Evolutionary conservation across 116 monocot genomes (phyloP).

Genomic region (Papilionanthe hybrid): DNA sequence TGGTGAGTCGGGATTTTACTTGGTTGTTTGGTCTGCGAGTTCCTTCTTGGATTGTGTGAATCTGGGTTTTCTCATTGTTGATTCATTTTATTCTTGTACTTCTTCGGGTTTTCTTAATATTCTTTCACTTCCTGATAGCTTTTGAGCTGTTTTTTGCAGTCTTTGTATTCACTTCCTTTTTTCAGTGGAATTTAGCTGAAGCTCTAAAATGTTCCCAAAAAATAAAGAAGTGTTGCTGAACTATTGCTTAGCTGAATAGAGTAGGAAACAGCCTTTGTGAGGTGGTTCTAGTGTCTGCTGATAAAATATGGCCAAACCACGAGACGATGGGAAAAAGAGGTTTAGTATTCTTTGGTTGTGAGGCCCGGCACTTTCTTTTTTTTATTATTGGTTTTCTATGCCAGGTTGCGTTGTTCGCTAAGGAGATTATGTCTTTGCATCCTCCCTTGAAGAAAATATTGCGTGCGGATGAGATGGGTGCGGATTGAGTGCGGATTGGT

Average conservation of each 20-base stretch:
- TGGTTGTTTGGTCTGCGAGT: not conserved
- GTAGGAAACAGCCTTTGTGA: not conserved
- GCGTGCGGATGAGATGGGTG: not conserved
- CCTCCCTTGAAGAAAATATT: no score
- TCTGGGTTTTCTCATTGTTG: not conserved
- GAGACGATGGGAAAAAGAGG: not conserved
- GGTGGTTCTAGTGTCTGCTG: not conserved
- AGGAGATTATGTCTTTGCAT: not conserved
- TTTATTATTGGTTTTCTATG: not conserved
- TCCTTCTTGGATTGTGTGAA: not conserved
- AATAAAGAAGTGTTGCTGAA: not conserved
- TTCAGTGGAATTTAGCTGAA: no score
- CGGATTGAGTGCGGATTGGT: no score
- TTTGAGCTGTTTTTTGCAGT: no score
- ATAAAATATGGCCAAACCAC: not conserved
- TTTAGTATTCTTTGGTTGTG: not conserved
- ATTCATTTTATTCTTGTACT: no score
- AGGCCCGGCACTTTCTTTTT: not conserved
- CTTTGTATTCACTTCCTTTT: no score
- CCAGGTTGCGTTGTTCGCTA: not conserved
- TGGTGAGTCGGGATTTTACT: conserved; percentile 12
- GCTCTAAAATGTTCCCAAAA: no score
- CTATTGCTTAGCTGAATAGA: not conserved
- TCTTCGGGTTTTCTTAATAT: no score
- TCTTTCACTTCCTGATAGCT: no score